phyloP scores from a whole-genome alignment of 352 stramenopile species.

The Phytophthora niederhauseri region DNA sequence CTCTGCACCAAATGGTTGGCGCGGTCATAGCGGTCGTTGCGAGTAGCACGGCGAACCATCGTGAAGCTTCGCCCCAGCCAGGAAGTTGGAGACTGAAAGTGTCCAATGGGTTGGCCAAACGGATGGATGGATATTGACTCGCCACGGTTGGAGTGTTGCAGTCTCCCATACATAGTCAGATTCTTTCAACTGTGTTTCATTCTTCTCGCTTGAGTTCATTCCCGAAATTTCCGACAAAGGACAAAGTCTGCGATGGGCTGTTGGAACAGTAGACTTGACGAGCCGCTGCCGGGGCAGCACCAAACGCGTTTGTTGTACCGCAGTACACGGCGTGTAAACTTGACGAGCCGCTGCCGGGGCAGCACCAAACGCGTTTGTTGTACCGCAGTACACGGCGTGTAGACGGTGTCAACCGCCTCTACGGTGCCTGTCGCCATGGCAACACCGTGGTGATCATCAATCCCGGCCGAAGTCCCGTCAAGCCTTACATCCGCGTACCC shows the following conservation, averaged over 20 bases:
- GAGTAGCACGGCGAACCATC: neutral
- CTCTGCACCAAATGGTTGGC: conserved; percentile 40
- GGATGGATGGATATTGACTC: neutral
- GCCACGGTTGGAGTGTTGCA: neutral
- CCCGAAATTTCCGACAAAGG: neutral
- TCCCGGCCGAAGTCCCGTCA: conserved; percentile 1
- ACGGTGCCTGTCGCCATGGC: conserved; percentile 2
- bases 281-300: conserved; percentile 12
- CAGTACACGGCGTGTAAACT: neutral
- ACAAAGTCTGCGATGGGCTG: conserved; percentile 7
- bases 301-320: conserved; percentile 36
- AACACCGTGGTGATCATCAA: conserved; percentile 6
- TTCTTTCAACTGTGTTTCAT: neutral
- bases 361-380: conserved; percentile 40
- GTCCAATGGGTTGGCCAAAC: neutral
- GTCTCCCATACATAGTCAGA: neutral
- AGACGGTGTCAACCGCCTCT: conserved; percentile 2
- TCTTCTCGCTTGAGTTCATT: neutral
- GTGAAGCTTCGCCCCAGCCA: neutral
- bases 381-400: conserved; percentile 2
- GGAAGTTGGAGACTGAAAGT: neutral
- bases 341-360: conserved; percentile 1
- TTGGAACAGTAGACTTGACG: conserved; percentile 5
- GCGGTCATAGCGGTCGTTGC: conserved; percentile 23
- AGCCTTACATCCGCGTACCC: conserved; percentile 2